Base-by-base conservation (phyloP, 139 green algal genomes). In the Coccomyxa sp. region DNA sequence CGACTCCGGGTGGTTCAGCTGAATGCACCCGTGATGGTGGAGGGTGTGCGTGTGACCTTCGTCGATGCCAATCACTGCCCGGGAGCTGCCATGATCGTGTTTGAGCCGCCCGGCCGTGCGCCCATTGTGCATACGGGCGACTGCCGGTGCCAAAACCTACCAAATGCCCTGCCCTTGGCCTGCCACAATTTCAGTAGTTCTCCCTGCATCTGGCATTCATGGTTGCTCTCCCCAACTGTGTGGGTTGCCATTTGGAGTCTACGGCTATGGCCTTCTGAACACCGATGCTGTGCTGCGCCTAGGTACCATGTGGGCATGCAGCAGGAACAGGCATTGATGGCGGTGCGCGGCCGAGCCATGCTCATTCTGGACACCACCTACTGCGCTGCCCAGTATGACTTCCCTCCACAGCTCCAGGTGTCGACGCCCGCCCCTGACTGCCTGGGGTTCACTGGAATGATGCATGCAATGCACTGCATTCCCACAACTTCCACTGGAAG, bases 41-140 rank as follows among this genome's bases (percentile, higher is more conserved):
- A 93, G 23, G 94, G 91, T 13, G 83, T 90, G 59, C 79, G 71
- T 0, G 90, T 98, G 32, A 98, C 96, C 0, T 92, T 98, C 58
- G 77, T 98, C 67, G 93, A 98, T 59, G 96, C 96, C 76, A 98
- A 98, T 86, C 96, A 98, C 90, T 98, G 96, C 91, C 96, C 96
- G 0, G 96, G 63, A 15, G 82, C 82, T 23, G 82, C 71, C 32
- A 83, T 84, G 79, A 83, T 95, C 32, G 79, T 96, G 23, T 91
- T 96, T 30, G 83, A 94, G 85, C 80, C 84, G 13, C 86, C 87
- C 1, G 79, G 88, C 76, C 17, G 63, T 63, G 18, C 84, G 25
- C 91, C 93, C 0, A 88, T 98, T 71, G 90, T 99, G 75, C 96
- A 99, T 88, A 98, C 95, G 0, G 96, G 95, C 0, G 95, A 98